Conservation (phyloP, 2,329 filamentous ascomycete species). For the Cercospora sojina region DNA sequence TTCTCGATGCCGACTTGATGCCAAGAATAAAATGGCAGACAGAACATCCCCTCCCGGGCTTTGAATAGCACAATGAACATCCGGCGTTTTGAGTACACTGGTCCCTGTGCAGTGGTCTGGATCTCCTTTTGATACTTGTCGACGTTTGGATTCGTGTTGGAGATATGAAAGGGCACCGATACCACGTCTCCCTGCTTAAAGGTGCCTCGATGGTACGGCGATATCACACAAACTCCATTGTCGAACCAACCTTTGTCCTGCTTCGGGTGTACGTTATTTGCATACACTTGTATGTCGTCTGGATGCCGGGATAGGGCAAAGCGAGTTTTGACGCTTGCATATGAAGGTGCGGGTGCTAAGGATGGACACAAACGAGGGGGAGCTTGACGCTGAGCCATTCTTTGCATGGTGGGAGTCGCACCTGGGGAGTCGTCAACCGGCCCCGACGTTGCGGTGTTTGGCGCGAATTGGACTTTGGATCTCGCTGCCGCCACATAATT, state of each 20-base stretch:
- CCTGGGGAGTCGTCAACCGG: neutral
- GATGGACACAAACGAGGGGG: neutral
- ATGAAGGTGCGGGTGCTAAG: neutral
- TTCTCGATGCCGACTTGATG: slow-evolving; percentile 5
- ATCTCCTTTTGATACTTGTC: neutral
- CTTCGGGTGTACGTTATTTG: neutral
- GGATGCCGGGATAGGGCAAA: neutral
- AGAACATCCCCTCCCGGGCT: slow-evolving; percentile 1
- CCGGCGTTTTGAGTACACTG: slow-evolving; percentile 15
- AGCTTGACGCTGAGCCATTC: neutral
- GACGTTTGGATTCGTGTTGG: slow-evolving; percentile 9
- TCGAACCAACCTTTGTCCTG: slow-evolving; percentile 5
- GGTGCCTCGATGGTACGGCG: neutral
- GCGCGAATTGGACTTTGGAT: neutral
- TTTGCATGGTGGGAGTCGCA: neutral
- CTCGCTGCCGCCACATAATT: neutral
- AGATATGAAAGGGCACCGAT: slow-evolving; percentile 3
- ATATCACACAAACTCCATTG: slow-evolving; percentile 4
- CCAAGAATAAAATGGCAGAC: slow-evolving; percentile 17
- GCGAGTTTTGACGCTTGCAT: neutral
- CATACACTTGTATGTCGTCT: neutral
- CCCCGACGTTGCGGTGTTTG: neutral
- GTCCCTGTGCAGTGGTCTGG: neutral
- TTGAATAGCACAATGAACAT: slow-evolving; percentile 20
- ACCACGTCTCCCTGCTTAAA: slow-evolving; percentile 16